Conservation (phyloP, 805 yeast species). For the Lipomyces mesembrius region DNA sequence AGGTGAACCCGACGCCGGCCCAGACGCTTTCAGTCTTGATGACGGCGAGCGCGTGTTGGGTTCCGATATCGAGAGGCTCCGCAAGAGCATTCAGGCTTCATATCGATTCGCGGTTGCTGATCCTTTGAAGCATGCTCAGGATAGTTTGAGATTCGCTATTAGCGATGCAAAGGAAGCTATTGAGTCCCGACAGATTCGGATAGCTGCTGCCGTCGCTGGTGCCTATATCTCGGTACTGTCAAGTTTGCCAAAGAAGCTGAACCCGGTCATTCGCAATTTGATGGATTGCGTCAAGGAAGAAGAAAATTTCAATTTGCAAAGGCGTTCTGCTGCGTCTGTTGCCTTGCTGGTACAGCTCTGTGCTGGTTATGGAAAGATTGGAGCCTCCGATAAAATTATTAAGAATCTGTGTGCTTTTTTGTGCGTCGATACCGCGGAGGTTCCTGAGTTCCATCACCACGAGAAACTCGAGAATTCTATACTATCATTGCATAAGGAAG, state of each 20-base stretch:
- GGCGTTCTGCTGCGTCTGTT: constrained; percentile 70
- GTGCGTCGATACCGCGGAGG: constrained; percentile 95
- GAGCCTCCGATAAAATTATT: constrained; percentile 84
- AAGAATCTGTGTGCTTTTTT: constrained; percentile 89
- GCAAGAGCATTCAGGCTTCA: constrained; percentile 65
- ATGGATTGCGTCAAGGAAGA: constrained; percentile 93
- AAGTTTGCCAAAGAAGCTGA: constrained; percentile 78
- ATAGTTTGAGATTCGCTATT: constrained; percentile 67
- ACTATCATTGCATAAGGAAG: constrained; percentile 79
- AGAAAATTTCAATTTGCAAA: constrained; percentile 66
- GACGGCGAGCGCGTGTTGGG: constrained; percentile 72
- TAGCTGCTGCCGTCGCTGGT: constrained; percentile 77
- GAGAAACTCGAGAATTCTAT: constrained; percentile 58
- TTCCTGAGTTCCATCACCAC: constrained; percentile 84
- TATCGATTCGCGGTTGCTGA: constrained; percentile 71
- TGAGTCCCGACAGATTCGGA: constrained; percentile 53
- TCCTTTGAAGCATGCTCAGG: constrained; percentile 77
- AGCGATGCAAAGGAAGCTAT: constrained; percentile 65
- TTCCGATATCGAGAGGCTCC: constrained; percentile 68
- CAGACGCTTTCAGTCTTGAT: constrained; percentile 83
- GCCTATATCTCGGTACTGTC: constrained; percentile 62
- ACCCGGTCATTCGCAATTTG: constrained; percentile 82
- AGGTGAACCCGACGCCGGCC: constrained; percentile 93
- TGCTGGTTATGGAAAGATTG: constrained; percentile 59
- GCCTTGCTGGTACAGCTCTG: constrained; percentile 67